A percentile compares a stretch with the other conserved stretches of the same genome.
Evolutionary conservation across 2,329 filamentous ascomycete genomes (phyloP).

Genomic region (Trichophyton simii): DNA sequence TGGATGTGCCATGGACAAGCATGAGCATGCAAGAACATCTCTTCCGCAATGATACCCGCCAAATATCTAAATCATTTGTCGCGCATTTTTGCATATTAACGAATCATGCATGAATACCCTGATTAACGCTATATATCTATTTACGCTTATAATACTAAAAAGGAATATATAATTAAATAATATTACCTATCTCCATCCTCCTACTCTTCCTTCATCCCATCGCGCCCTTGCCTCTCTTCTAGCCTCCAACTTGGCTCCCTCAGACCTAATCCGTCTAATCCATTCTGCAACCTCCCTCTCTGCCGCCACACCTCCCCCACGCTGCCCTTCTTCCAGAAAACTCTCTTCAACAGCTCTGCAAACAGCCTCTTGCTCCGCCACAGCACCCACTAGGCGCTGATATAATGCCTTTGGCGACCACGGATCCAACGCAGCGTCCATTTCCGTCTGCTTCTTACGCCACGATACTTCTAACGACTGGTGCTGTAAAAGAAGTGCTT

Average conservation of each 20-base stretch:
- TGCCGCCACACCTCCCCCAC: slow-evolving; percentile 42
- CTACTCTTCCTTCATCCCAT: slow-evolving; percentile 92
- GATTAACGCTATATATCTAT: not conserved
- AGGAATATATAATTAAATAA: not conserved
- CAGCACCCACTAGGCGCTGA: slow-evolving; percentile 60
- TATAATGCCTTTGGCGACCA: slow-evolving; percentile 84
- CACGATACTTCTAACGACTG: slow-evolving; percentile 87
- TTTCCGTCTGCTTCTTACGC: slow-evolving; percentile 74
- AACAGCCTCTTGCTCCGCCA: slow-evolving; percentile 70
- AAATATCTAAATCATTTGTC: not conserved
- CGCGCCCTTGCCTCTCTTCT: slow-evolving; percentile 77
- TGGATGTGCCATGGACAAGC: slow-evolving; percentile 1
- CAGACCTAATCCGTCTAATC: slow-evolving; percentile 67
- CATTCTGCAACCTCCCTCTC: slow-evolving; percentile 81
- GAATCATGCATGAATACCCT: not conserved
- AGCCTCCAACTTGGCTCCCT: slow-evolving; percentile 63
- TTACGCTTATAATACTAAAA: not conserved
- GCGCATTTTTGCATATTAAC: not conserved
- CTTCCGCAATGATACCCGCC: not conserved
- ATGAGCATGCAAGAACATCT: not conserved
- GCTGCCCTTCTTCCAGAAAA: slow-evolving; percentile 57
- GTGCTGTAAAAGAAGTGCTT: slow-evolving; percentile 68
- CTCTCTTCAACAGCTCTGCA: slow-evolving; percentile 82
- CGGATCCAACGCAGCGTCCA: slow-evolving; percentile 70
- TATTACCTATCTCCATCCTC: slow-evolving; percentile 63